Conservation (phyloP, 768 basidiomycete species). For the Candolleomyces efflorescens region DNA sequence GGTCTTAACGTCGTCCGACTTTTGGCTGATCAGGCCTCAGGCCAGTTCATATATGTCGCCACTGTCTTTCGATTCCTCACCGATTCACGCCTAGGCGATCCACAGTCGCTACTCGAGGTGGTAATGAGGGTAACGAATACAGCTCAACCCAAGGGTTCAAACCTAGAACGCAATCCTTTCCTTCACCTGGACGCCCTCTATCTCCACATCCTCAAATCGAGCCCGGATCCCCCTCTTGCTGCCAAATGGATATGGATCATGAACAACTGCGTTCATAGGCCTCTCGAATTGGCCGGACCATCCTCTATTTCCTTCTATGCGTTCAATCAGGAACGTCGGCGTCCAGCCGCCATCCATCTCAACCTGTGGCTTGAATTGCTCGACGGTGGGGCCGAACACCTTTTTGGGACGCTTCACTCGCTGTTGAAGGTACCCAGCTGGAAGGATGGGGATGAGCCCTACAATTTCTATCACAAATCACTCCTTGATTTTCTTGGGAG, state of each 20-base stretch:
- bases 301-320: not conserved
- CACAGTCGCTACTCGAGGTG: conserved; percentile 6
- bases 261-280: not conserved
- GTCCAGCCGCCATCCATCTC: not conserved
- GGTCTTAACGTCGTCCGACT: not conserved
- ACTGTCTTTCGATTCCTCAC: conserved; percentile 11
- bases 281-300: not conserved
- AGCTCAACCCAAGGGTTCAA: not conserved
- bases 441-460: not conserved
- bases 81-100: not conserved
- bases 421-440: not conserved
- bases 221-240: not conserved
- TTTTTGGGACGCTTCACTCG: not conserved
- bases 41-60: conserved; percentile 15
- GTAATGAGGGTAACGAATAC: not conserved
- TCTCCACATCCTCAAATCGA: not conserved
- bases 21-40: conserved; percentile 3
- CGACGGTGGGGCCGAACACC: not conserved
- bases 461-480: not conserved
- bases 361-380: not conserved
- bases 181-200: conserved; percentile 3
- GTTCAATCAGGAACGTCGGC: not conserved
- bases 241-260: not conserved
- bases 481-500: not conserved
- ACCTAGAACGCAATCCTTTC: not conserved